Percentiles rank a stretch among this genome's conserved stretches.
phyloP scores from a whole-genome alignment of 2,329 filamentous ascomycete genomes.

The Cladophialophora exuberans region DNA sequence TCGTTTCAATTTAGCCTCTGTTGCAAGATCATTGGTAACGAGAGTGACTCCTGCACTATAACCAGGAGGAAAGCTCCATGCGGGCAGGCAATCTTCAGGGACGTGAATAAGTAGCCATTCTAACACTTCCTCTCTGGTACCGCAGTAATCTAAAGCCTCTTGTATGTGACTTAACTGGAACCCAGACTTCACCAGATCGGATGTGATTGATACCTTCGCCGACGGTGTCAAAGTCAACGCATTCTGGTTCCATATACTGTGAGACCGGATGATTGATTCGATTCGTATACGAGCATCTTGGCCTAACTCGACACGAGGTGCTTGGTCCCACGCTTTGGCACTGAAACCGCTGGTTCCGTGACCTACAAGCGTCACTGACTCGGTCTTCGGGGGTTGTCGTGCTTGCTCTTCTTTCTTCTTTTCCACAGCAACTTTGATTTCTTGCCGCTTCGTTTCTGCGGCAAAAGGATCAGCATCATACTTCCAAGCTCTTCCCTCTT shows the following conservation, averaged over 20 bases:
- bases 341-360: slow-evolving; percentile 46
- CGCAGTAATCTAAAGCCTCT: slow-evolving; percentile 85
- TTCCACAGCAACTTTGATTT: slow-evolving; percentile 72
- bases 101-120: slow-evolving; percentile 98
- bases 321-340: slow-evolving; percentile 75
- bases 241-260: slow-evolving; percentile 86
- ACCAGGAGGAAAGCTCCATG: slow-evolving; percentile 87
- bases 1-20: slow-evolving; percentile 80
- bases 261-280: slow-evolving; percentile 75
- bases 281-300: slow-evolving; percentile 76
- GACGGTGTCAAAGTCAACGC: slow-evolving; percentile 64
- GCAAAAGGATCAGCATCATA: slow-evolving; percentile 95
- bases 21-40: slow-evolving; percentile 76
- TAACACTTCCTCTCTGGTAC: slow-evolving; percentile 86
- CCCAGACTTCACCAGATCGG: slow-evolving; percentile 75
- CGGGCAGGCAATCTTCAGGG: slow-evolving; percentile 92
- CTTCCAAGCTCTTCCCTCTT: slow-evolving; percentile 79
- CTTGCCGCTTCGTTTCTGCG: slow-evolving; percentile 73
- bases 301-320: slow-evolving; percentile 92
- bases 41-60: slow-evolving; percentile 90
- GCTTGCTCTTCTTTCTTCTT: slow-evolving; percentile 75
- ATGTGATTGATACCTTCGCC: slow-evolving; percentile 65
- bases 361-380: slow-evolving; percentile 39
- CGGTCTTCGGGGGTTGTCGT: slow-evolving; percentile 60
- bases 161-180: slow-evolving; percentile 89